A percentile compares a stretch with the other conserved stretches of the same genome.
These are phyloP conservation scores for Naganishia sp. DNA, from an alignment of 1,284 basidiomycete species.

Conservation along the genomic window DNA sequence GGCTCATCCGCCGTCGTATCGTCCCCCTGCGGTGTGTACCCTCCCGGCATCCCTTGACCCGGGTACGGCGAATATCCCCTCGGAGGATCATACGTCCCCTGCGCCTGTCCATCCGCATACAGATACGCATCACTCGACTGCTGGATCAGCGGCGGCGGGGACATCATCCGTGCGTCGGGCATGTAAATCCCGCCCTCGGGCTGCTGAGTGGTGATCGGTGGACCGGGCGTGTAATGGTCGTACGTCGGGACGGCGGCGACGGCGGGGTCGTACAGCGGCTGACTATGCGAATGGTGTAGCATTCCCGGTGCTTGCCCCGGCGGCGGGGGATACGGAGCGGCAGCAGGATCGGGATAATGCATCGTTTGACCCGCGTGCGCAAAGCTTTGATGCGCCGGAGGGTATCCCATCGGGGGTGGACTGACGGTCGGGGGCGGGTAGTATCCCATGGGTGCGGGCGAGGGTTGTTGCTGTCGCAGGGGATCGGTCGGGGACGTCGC, in stretches of 20 bases:
- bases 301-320: too few relatives aligned
- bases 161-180: constrained; percentile 28
- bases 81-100: background rate
- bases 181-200: constrained; percentile 29
- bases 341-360: background rate
- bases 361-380: constrained; percentile 11
- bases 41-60: constrained; percentile 8
- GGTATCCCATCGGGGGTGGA: constrained; percentile 8
- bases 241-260: background rate
- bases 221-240: constrained; percentile 16
- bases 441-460: constrained; percentile 10
- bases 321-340: background rate
- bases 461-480: constrained; percentile 2
- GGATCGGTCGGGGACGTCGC: constrained; percentile 7
- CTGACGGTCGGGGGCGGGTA: background rate
- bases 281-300: constrained; percentile 11
- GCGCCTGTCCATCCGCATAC: constrained; percentile 21
- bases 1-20: constrained; percentile 30
- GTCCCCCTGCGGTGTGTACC: constrained; percentile 9
- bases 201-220: constrained; percentile 23
- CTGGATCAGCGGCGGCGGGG: constrained; percentile 30
- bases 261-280: constrained; percentile 18
- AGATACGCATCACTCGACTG: constrained; percentile 9
- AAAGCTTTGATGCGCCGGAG: constrained; percentile 11
- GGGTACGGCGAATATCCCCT: constrained; percentile 17